Percentiles rank a stretch among this genome's conserved stretches.
Conservation (phyloP, 1,284 basidiomycete genomes). For the Puccinia coronata region DNA sequence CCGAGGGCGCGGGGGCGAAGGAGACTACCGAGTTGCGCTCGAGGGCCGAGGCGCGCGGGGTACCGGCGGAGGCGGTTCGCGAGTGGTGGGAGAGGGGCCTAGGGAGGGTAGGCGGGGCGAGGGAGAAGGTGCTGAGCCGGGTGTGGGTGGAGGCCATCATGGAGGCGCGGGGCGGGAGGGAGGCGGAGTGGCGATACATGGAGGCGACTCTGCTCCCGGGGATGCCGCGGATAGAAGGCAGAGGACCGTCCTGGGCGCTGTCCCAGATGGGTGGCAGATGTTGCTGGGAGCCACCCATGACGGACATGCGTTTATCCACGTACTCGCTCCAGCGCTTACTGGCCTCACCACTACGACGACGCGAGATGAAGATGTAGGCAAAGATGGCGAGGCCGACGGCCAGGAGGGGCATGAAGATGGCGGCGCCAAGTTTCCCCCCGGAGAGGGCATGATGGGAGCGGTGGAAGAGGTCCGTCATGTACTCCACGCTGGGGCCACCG, state of each 20-base stretch:
- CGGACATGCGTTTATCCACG: slow-evolving; percentile 45
- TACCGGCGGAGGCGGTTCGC: background rate
- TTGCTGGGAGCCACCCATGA: no score
- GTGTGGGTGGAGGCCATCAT: background rate
- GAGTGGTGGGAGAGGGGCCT: background rate
- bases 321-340: slow-evolving; percentile 47
- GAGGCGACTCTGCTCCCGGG: slow-evolving; percentile 24
- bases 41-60: background rate
- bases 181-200: slow-evolving; percentile 46
- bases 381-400: slow-evolving; percentile 24
- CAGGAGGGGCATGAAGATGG: slow-evolving; percentile 34
- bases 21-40: background rate
- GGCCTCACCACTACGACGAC: slow-evolving; percentile 30
- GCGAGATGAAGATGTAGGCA: slow-evolving; percentile 31
- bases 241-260: background rate
- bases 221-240: background rate
- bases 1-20: background rate
- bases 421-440: slow-evolving; percentile 11
- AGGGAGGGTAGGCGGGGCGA: background rate
- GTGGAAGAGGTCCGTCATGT: slow-evolving; percentile 33
- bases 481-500: slow-evolving; percentile 26
- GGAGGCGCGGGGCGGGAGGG: slow-evolving; percentile 3
- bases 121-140: background rate
- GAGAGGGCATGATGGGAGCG: slow-evolving; percentile 1
- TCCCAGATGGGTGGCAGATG: no score